Conservation (phyloP, 2,329 filamentous ascomycete species). For the Trichoderma arundinaceum region DNA sequence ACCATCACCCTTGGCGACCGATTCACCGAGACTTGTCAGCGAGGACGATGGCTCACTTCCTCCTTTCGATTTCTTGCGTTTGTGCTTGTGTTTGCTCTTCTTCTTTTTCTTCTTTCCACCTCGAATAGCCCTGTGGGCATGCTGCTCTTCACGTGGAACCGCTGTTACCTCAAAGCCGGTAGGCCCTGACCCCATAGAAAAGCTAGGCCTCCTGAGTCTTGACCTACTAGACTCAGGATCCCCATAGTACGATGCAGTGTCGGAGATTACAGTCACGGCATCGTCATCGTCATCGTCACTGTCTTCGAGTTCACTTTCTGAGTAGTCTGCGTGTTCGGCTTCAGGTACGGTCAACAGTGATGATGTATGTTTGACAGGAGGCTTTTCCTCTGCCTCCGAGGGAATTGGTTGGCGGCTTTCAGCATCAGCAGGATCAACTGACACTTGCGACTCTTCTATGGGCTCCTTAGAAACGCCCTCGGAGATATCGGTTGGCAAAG, state of each 20-base stretch:
- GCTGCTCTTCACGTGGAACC: background rate
- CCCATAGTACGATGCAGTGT: conserved; percentile 7
- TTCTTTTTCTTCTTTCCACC: conserved; percentile 24
- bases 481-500: background rate
- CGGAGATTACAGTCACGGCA: background rate
- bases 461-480: background rate
- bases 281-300: conserved; percentile 2
- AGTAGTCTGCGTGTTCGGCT: conserved; percentile 4
- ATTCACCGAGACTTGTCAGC: conserved; percentile 3
- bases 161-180: conserved; percentile 16
- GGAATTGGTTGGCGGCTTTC: background rate
- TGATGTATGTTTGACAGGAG: background rate
- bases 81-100: conserved; percentile 40
- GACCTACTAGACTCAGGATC: background rate
- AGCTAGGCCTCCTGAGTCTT: background rate
- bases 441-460: background rate
- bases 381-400: background rate
- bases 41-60: conserved; percentile 25
- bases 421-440: background rate
- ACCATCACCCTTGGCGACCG: background rate
- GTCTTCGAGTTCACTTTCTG: conserved; percentile 7
- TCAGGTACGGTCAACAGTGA: background rate
- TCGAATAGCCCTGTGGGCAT: conserved; percentile 6
- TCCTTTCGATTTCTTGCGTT: conserved; percentile 39
- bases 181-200: background rate